Conservation (phyloP, 345 rosid species). For the Dimocarpus longan region DNA sequence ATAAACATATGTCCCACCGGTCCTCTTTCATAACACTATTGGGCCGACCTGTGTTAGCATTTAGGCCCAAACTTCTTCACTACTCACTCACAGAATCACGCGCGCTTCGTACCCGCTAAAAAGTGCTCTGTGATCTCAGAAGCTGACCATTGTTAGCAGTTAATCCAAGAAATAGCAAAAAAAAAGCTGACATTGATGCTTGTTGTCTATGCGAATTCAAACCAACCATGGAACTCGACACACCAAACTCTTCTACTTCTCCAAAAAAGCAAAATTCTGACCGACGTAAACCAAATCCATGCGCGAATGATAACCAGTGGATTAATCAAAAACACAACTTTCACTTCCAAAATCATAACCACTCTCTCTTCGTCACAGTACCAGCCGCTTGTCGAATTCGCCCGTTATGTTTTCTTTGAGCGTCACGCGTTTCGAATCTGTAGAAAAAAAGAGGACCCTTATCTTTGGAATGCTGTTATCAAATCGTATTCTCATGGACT, state of each 20-base stretch:
- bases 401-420: constrained; percentile 42
- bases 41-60: not conserved
- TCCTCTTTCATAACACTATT: not conserved
- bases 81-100: not conserved
- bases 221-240: constrained; percentile 50
- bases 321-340: constrained; percentile 28
- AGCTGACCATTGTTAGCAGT: not conserved
- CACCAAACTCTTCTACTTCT: constrained; percentile 36
- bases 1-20: not conserved
- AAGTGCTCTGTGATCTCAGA: not conserved
- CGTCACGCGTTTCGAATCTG: constrained; percentile 15
- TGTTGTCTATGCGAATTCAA: constrained; percentile 26
- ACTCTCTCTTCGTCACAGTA: constrained; percentile 35
- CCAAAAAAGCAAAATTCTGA: constrained; percentile 36
- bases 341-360: constrained; percentile 41
- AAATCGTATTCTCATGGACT: constrained; percentile 52
- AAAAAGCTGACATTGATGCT: constrained; percentile 21
- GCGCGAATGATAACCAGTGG: constrained; percentile 47
- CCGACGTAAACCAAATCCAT: constrained; percentile 43
- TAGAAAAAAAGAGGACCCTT: constrained; percentile 28
- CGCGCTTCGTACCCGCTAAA: not conserved
- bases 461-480: constrained; percentile 55
- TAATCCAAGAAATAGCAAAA: not conserved
- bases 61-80: not conserved
- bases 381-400: constrained; percentile 34